phyloP scores from a whole-genome alignment of 1,284 basidiomycete genomes.

The Vanrija sp. region DNA sequence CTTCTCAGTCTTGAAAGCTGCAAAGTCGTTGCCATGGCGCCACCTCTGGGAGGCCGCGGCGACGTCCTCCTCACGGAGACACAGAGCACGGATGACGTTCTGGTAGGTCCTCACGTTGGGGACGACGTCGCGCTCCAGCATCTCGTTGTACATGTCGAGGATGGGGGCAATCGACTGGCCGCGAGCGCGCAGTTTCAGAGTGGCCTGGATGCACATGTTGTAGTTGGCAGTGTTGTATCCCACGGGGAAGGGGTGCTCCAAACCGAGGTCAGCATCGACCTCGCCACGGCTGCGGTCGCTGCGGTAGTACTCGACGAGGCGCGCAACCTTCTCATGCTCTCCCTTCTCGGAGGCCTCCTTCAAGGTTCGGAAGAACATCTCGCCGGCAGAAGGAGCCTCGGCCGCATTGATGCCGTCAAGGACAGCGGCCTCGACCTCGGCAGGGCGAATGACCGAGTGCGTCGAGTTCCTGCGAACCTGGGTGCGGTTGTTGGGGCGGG shows the following conservation, averaged over 20 bases:
- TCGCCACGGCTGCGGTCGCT: constrained; percentile 1
- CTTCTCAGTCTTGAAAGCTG: constrained; percentile 3
- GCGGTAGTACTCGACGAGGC: constrained; percentile 31
- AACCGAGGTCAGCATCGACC: constrained; percentile 18
- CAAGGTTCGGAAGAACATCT: constrained; percentile 1
- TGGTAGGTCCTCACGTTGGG: constrained; percentile 69
- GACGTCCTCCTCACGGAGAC: constrained; percentile 69
- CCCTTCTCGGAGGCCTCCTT: background rate
- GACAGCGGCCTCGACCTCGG: constrained; percentile 3
- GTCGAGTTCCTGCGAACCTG: constrained; percentile 32
- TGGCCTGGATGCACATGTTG: constrained; percentile 63
- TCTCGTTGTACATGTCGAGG: constrained; percentile 69
- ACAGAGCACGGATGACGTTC: constrained; percentile 66
- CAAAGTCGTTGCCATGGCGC: background rate
- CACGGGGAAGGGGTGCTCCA: constrained; percentile 26
- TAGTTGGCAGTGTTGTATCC: constrained; percentile 53
- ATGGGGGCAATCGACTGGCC: constrained; percentile 62
- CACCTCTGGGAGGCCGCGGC: constrained; percentile 51
- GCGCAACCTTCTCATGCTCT: background rate
- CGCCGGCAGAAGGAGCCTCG: background rate
- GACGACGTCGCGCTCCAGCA: constrained; percentile 62
- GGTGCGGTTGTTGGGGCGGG: constrained; percentile 8
- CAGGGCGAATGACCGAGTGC: constrained; percentile 19
- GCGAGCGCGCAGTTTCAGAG: constrained; percentile 54
- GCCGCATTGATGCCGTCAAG: background rate